Percentiles rank a stretch among this genome's conserved stretches.
These are phyloP conservation scores for Rhizopogon roseolus DNA, from an alignment of 768 basidiomycete species.

Conservation along the genomic window DNA sequence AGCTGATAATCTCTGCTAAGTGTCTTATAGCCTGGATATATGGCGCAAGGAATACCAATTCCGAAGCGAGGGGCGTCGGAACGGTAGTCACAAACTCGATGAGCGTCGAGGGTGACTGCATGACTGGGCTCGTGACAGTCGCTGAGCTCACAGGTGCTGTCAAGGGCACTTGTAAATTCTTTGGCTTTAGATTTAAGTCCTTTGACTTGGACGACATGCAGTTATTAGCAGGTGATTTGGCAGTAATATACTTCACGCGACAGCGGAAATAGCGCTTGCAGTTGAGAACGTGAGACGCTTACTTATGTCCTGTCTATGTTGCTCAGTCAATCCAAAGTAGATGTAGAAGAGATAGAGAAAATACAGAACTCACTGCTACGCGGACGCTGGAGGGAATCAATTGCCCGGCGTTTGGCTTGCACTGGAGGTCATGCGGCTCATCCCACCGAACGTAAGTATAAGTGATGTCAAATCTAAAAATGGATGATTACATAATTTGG, in stretches of 20 bases:
- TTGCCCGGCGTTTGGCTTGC: background rate
- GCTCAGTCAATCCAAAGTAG: background rate
- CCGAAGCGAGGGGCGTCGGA: constrained; percentile 55
- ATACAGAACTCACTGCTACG: background rate
- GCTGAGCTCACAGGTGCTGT: constrained; percentile 3
- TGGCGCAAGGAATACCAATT: constrained; percentile 61
- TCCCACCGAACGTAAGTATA: background rate
- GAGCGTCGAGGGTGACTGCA: constrained; percentile 8
- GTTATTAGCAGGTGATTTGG: background rate
- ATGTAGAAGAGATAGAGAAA: background rate
- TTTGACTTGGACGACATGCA: constrained; percentile 4
- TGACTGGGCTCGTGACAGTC: background rate
- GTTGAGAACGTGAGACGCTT: background rate
- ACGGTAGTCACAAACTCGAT: constrained; percentile 53
- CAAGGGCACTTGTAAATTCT: constrained; percentile 10
- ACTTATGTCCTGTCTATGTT: background rate
- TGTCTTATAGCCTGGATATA: constrained; percentile 39
- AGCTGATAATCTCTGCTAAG: constrained; percentile 46
- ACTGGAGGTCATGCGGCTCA: background rate
- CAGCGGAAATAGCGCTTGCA: background rate
- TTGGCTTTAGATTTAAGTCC: constrained; percentile 6
- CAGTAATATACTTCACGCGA: background rate
- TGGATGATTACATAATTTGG: background rate
- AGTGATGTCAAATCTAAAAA: background rate
- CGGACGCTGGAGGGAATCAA: background rate